Evolutionary conservation across 176 grass and related monocot genomes (phyloP), one percentile per base, ranked within the genome.

Genomic region (Avena atlantica): DNA sequence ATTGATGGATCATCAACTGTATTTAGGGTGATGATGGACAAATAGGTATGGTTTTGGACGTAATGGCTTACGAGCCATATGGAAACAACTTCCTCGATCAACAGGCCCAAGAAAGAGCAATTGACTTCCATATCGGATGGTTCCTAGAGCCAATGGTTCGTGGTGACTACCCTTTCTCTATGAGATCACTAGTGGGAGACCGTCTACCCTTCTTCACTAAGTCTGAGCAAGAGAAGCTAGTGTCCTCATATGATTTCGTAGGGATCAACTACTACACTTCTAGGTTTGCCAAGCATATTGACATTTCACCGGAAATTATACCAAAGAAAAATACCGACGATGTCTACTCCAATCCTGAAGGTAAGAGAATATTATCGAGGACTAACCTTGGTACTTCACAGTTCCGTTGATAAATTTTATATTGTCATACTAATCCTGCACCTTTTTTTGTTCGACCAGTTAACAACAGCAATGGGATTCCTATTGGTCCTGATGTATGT

Each of bases 261-360:
- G 84, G 61, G 8, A 29, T 86, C 47, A 86, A 86, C 49, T 86
- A 86, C 84, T 86, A 86, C 9, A 78, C 73, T 31, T 44, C 84
- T 0, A 42, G 12, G 13, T 86, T 86, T 13, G 3, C 84, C 0
- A 3, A 27, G 27, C 12, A 66, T 49, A 13, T 78, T 6, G 19
- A 68, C 4, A 25, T 44, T 1, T 44, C 74, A 1, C 48, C 48
- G 2, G 3, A 9, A 2, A 1, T 56, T 50, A 2, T 13, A 0
- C 84, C 74, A 0, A 3, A 0, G 1, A 2, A 68, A 2, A 78
- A 68, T 61, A 68, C 6, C 0, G 74, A 78, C 0, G 84, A 86
- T 1, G 62, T 55, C 23, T 81, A 87, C 14, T 10, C 52, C 4
- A 2, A 0, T 0, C 0, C 17, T 2, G 23, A 25, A 45, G 13